A percentile compares a stretch with the other conserved stretches of the same genome.
Evolutionary conservation across 768 basidiomycete genomes (phyloP).

Genomic region (Lyophyllum shimeji): DNA sequence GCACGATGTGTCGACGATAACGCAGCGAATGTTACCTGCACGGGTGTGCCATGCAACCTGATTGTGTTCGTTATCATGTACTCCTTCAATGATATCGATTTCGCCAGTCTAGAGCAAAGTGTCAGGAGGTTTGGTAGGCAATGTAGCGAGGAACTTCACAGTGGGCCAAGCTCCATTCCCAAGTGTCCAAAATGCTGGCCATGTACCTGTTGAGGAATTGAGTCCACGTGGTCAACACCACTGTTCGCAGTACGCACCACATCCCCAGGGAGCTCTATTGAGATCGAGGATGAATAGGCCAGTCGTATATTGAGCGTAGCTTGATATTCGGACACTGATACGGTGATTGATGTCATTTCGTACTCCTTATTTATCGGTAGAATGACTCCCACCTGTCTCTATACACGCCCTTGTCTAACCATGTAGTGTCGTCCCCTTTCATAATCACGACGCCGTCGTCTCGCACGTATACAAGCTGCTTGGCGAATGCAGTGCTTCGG

Average conservation of each 20-base stretch:
- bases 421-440: conserved; percentile 71
- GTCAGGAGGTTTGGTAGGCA: conserved; percentile 4
- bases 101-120: conserved; percentile 58
- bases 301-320: conserved; percentile 59
- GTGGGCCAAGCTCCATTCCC: conserved; percentile 63
- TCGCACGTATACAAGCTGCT: conserved; percentile 55
- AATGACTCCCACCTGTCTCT: conserved; percentile 55
- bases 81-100: conserved; percentile 84
- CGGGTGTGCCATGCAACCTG: conserved; percentile 82
- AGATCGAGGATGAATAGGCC: conserved; percentile 86
- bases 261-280: conserved; percentile 85
- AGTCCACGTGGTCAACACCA: background rate
- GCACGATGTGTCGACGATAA: background rate
- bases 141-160: conserved; percentile 37
- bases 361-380: too few relatives aligned
- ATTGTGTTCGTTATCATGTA: conserved; percentile 82
- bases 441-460: conserved; percentile 65
- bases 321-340: conserved; percentile 70
- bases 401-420: conserved; percentile 49
- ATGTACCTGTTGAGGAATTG: conserved; percentile 48
- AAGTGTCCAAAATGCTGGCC: conserved; percentile 83
- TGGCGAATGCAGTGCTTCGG: conserved; percentile 47
- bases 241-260: conserved; percentile 49
- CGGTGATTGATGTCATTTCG: background rate
- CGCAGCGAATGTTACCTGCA: conserved; percentile 40